These are phyloP conservation scores for Aspergillus piperis DNA, from an alignment of 2,329 filamentous ascomycete species.

Conservation along the genomic window DNA sequence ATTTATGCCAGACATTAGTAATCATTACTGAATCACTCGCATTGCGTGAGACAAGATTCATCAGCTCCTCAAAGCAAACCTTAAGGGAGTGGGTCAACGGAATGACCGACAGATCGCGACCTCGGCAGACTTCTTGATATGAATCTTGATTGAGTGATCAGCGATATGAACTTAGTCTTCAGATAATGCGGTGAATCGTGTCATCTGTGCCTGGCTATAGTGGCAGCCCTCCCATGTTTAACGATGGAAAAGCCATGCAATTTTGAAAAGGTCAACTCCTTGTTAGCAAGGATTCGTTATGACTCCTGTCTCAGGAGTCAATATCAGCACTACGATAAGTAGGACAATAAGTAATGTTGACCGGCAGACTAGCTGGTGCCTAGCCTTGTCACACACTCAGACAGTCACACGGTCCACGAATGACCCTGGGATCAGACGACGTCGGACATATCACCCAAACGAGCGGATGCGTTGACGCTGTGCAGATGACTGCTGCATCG, in stretches of 20 bases:
- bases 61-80: neutral
- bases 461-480: neutral
- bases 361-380: neutral
- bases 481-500: neutral
- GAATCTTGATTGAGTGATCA: neutral
- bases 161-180: neutral
- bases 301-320: too few species aligned
- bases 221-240: too few species aligned
- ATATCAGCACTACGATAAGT: too few species aligned
- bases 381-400: neutral
- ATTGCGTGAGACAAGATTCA: neutral
- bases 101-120: neutral
- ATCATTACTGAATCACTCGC: neutral
- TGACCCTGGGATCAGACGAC: constrained; percentile 1
- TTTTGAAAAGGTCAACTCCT: too few species aligned
- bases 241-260: too few species aligned
- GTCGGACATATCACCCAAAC: neutral
- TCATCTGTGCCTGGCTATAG: too few species aligned
- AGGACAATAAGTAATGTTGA: neutral
- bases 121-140: neutral
- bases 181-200: too few species aligned
- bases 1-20: neutral
- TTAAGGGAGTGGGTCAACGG: neutral
- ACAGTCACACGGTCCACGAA: neutral
- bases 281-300: too few species aligned